These are phyloP conservation scores for Leucoagaricus sp. DNA, from an alignment of 1,284 basidiomycete species.

Conservation along the genomic window DNA sequence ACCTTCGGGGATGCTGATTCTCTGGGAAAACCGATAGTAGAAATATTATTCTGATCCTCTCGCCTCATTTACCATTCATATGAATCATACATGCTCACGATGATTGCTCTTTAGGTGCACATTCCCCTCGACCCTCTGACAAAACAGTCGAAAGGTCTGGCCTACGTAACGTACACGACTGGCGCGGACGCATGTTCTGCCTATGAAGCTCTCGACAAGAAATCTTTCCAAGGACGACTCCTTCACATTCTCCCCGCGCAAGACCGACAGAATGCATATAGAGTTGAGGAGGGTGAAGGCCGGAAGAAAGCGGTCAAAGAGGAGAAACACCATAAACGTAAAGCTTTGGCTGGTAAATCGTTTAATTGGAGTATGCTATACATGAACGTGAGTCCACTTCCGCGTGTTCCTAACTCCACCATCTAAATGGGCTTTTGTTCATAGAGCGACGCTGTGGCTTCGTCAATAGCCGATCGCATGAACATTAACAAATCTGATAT, in stretches of 20 bases:
- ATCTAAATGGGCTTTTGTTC: conserved; percentile 20
- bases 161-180: conserved; percentile 79
- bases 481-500: conserved; percentile 86
- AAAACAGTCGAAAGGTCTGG: conserved; percentile 79
- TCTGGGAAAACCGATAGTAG: conserved; percentile 47
- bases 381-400: conserved; percentile 89
- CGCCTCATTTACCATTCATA: conserved; percentile 17
- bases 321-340: conserved; percentile 72
- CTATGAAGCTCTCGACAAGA: conserved; percentile 79
- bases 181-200: conserved; percentile 75
- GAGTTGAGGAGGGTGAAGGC: conserved; percentile 45
- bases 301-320: conserved; percentile 65
- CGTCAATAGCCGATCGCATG: conserved; percentile 82
- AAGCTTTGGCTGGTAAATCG: conserved; percentile 75
- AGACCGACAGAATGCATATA: conserved; percentile 54
- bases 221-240: conserved; percentile 89
- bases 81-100: conserved; percentile 11
- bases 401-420: conserved; percentile 15
- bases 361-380: conserved; percentile 98
- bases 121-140: conserved; percentile 74
- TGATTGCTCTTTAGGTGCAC: conserved; percentile 61
- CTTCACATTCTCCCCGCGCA: conserved; percentile 89
- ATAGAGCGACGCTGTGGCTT: conserved; percentile 87
- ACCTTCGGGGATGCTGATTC: conserved; percentile 42
- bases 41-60: conserved; percentile 42